Evolutionary conservation across 1,284 basidiomycete genomes (phyloP).

Genomic region (Bjerkandera adusta): DNA sequence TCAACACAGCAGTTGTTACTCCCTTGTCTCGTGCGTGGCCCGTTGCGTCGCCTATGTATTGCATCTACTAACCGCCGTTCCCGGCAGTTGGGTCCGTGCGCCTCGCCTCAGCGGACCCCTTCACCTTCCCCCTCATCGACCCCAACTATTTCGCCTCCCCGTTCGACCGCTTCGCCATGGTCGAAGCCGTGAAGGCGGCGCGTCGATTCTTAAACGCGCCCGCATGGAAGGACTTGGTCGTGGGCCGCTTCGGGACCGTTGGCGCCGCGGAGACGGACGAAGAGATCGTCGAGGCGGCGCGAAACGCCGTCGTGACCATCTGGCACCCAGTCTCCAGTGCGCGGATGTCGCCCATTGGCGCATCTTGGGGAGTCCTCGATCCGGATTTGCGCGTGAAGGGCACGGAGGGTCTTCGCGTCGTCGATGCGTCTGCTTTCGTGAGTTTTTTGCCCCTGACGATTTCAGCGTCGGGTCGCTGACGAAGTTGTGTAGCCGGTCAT

Average conservation of each 20-base stretch:
- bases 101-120: constrained; percentile 21
- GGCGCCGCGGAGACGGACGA: constrained; percentile 26
- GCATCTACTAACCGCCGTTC: too few relatives aligned
- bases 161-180: constrained; percentile 22
- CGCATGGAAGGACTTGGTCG: constrained; percentile 20
- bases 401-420: constrained; percentile 31
- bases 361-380: constrained; percentile 32
- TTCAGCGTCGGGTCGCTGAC: background rate
- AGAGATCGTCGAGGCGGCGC: constrained; percentile 18
- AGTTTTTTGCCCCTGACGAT: constrained; percentile 5
- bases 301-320: constrained; percentile 20
- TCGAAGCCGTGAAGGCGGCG: constrained; percentile 18
- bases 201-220: constrained; percentile 18
- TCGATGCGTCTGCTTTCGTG: constrained; percentile 37
- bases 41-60: too few relatives aligned
- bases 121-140: constrained; percentile 22
- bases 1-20: constrained; percentile 27
- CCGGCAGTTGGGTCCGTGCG: constrained; percentile 25
- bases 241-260: constrained; percentile 19
- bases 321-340: constrained; percentile 28
- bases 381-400: constrained; percentile 34
- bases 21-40: too few relatives aligned
- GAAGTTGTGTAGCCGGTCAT: constrained; percentile 10
- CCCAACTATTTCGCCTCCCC: constrained; percentile 15
- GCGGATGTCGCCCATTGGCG: constrained; percentile 22